Conservation (phyloP, 2,329 filamentous ascomycete species). For the Claviceps sp. region DNA sequence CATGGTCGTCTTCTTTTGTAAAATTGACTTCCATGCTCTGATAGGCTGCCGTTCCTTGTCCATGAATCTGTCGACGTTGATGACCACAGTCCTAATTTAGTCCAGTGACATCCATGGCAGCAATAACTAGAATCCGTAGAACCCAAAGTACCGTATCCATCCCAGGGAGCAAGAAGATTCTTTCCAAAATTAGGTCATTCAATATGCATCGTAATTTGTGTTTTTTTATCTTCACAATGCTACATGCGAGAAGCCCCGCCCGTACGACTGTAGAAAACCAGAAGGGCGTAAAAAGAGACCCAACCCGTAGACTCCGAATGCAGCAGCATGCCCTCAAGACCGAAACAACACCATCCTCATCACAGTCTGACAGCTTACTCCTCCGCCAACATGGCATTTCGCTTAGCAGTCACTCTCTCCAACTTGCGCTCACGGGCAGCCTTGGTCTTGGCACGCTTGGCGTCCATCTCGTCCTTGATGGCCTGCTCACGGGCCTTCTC, state of each 20-base stretch:
- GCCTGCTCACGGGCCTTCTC: slow-evolving; percentile 94
- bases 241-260: slow-evolving; percentile 42
- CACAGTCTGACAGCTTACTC: slow-evolving; percentile 33
- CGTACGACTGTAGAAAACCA: slow-evolving; percentile 34
- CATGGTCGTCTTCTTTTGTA: too few relatives aligned
- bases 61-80: too few relatives aligned
- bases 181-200: background rate
- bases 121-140: too few relatives aligned
- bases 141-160: too few relatives aligned
- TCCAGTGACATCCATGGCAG: too few relatives aligned
- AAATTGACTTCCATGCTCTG: too few relatives aligned
- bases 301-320: slow-evolving; percentile 48
- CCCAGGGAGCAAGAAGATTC: too few relatives aligned
- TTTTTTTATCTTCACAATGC: slow-evolving; percentile 32
- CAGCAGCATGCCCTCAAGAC: slow-evolving; percentile 42
- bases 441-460: slow-evolving; percentile 99
- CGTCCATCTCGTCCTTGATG: slow-evolving; percentile 99
- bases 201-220: slow-evolving; percentile 35
- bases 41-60: too few relatives aligned
- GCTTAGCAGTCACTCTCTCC: slow-evolving; percentile 85
- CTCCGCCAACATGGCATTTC: slow-evolving; percentile 69
- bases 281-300: slow-evolving; percentile 35
- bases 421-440: slow-evolving; percentile 96
- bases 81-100: too few relatives aligned
- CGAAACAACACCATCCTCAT: slow-evolving; percentile 22